Percentiles rank a stretch among this genome's conserved stretches.
Conservation (phyloP, 1,139 yeast genomes). For the Meyerozyma guilliermondii region DNA sequence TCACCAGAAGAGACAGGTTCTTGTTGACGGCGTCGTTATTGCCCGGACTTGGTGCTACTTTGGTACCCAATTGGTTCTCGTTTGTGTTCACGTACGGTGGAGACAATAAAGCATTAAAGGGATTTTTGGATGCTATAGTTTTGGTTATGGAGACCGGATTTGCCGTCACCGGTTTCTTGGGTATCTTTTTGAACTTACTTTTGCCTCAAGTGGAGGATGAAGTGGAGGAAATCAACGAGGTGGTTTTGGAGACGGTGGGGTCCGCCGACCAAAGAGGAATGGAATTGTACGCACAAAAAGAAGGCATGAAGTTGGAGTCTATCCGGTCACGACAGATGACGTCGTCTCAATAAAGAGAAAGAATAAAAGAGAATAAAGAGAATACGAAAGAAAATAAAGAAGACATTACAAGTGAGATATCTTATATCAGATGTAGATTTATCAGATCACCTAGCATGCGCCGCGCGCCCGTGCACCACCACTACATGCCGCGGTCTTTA, state of each 20-base stretch:
- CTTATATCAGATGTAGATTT: too few species aligned
- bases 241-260: slow-evolving; percentile 43
- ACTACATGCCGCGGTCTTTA: neutral
- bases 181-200: slow-evolving; percentile 63
- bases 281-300: slow-evolving; percentile 33
- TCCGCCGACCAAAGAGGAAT: slow-evolving; percentile 40
- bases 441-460: neutral
- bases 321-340: slow-evolving; percentile 10
- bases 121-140: slow-evolving; percentile 75
- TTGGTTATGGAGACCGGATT: slow-evolving; percentile 86
- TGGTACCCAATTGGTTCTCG: slow-evolving; percentile 74
- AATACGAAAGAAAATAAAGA: neutral
- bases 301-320: slow-evolving; percentile 26
- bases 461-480: neutral
- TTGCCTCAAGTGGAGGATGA: slow-evolving; percentile 72
- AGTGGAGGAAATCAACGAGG: slow-evolving; percentile 46
- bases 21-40: slow-evolving; percentile 70
- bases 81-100: slow-evolving; percentile 75
- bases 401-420: too few species aligned
- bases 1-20: slow-evolving; percentile 85
- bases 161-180: slow-evolving; percentile 77
- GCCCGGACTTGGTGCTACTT: slow-evolving; percentile 74
- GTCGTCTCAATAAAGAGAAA: neutral
- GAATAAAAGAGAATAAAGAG: neutral
- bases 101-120: slow-evolving; percentile 53